phyloP scores from a whole-genome alignment of 1,284 basidiomycete genomes.

The Sanghuangporus sanghuang region DNA sequence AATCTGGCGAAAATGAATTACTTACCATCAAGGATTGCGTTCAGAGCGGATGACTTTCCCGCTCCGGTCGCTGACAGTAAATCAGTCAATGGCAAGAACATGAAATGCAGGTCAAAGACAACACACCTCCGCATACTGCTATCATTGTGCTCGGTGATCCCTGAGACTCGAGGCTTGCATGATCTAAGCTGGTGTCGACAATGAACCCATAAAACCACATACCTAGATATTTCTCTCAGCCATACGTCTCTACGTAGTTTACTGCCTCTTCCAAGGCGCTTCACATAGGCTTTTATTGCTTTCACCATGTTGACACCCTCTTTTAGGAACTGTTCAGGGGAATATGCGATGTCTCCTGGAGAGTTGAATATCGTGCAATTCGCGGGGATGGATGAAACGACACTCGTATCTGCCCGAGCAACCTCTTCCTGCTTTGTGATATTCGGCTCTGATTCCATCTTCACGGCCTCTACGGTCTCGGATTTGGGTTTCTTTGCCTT shows the following conservation, averaged over 20 bases:
- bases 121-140: constrained; percentile 51
- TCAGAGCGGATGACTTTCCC: constrained; percentile 55
- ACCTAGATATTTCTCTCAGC: constrained; percentile 50
- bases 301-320: constrained; percentile 51
- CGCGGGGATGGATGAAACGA: background rate
- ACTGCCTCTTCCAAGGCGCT: constrained; percentile 44
- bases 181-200: background rate
- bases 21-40: constrained; percentile 53
- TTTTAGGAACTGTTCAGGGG: constrained; percentile 44
- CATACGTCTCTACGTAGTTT: constrained; percentile 55
- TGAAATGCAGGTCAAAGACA: background rate
- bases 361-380: constrained; percentile 24
- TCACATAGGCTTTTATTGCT: constrained; percentile 37
- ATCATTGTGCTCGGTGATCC: constrained; percentile 51
- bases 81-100: background rate
- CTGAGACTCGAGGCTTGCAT: constrained; percentile 40
- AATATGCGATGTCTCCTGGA: constrained; percentile 41
- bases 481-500: background rate
- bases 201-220: constrained; percentile 8
- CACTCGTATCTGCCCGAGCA: background rate
- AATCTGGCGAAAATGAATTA: background rate
- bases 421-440: background rate
- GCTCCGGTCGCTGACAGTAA: constrained; percentile 44
- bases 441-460: background rate
- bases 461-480: background rate